Evolutionary conservation across 2,329 filamentous ascomycete genomes (phyloP).

Genomic region (Thielaviopsis populi): DNA sequence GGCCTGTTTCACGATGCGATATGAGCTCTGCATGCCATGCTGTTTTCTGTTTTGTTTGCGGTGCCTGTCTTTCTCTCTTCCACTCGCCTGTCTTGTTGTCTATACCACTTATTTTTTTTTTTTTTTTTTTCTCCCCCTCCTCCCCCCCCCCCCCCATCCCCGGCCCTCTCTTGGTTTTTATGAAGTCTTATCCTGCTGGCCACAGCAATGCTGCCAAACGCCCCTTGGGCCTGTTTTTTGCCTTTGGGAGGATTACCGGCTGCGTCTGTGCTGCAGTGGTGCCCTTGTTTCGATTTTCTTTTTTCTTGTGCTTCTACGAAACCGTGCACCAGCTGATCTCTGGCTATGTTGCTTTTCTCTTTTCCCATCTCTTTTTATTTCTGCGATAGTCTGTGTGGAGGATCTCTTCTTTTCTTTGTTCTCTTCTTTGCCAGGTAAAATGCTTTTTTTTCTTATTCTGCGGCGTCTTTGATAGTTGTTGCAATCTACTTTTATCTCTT

Average conservation of each 20-base stretch:
- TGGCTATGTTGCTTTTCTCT: neutral
- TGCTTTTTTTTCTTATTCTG: conserved; percentile 14
- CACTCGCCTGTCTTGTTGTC: conserved; percentile 13
- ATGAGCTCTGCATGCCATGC: conserved; percentile 17
- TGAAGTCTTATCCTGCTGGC: neutral
- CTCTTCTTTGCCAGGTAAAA: conserved; percentile 13
- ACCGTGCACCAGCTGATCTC: neutral
- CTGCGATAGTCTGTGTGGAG: neutral
- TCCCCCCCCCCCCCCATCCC: neutral
- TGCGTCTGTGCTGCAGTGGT: neutral
- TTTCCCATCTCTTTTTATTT: neutral
- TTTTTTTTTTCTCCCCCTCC: conserved; percentile 5
- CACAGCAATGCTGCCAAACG: neutral
- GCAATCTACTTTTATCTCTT: neutral
- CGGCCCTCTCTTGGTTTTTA: neutral
- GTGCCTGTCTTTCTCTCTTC: neutral
- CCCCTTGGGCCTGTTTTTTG: neutral
- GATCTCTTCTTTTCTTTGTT: conserved; percentile 3
- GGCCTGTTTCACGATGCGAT: conserved; percentile 10
- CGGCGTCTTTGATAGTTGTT: conserved; percentile 16
- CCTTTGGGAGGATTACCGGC: neutral
- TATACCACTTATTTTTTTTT: conserved; percentile 14
- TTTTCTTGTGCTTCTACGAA: neutral
- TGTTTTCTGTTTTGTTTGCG: conserved; percentile 6
- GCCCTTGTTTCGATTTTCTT: neutral